Conservation (phyloP, 331 rosid species). For the Erythrophleum ivorense region DNA sequence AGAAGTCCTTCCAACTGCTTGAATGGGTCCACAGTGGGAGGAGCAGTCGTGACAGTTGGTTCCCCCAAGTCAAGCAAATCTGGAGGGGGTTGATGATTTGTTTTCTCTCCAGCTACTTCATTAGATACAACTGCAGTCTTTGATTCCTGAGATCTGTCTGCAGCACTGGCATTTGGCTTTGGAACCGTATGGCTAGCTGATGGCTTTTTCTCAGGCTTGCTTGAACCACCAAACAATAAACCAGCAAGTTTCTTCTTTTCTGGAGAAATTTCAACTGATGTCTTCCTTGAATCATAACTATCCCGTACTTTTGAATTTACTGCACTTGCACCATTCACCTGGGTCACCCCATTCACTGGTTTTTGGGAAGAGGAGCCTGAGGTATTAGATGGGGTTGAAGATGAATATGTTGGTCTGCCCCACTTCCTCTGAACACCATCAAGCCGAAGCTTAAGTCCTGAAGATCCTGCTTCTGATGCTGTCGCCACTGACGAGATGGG, state of each 20-base stretch:
- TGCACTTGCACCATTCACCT: constrained; percentile 50
- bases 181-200: constrained; percentile 60
- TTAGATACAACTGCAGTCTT: constrained; percentile 49
- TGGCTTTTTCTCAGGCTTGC: constrained; percentile 63
- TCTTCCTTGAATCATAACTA: constrained; percentile 60
- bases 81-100: constrained; percentile 66
- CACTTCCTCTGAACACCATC: constrained; percentile 92
- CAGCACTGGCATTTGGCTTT: constrained; percentile 50
- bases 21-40: constrained; percentile 71
- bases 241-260: constrained; percentile 94
- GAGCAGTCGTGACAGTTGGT: constrained; percentile 45
- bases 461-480: constrained; percentile 62
- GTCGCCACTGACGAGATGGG: constrained; percentile 55
- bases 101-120: constrained; percentile 48
- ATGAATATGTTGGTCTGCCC: constrained; percentile 75
- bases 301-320: constrained; percentile 58
- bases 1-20: constrained; percentile 79
- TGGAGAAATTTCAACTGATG: constrained; percentile 61
- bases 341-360: constrained; percentile 59
- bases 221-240: constrained; percentile 84
- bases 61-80: constrained; percentile 87
- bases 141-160: constrained; percentile 53
- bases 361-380: constrained; percentile 62
- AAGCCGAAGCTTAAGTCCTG: constrained; percentile 74
- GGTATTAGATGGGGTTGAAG: constrained; percentile 55